Percentiles rank a stretch among this genome's conserved stretches.
Evolutionary conservation across 805 yeast species (phyloP).

Genomic region (Kluyveromyces aestuarii): DNA sequence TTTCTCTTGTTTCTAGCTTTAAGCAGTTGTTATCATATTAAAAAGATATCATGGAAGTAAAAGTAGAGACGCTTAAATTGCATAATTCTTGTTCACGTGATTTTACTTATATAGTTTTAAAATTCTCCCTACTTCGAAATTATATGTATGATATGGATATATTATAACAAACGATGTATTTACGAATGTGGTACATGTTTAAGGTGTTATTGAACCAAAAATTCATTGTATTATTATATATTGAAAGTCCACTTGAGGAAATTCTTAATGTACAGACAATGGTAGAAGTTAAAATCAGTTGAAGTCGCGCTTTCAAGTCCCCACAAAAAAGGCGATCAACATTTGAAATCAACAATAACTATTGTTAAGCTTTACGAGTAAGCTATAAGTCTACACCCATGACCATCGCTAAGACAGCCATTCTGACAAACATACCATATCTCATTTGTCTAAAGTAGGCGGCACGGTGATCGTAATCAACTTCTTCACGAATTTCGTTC

Average conservation of each 20-base stretch:
- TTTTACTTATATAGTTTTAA: too few species aligned
- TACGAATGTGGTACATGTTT: too few species aligned
- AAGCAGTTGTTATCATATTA: too few species aligned
- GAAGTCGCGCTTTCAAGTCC: conserved; percentile 1
- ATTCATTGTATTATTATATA: too few species aligned
- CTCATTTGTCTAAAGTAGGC: conserved; percentile 99
- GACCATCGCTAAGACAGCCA: conserved; percentile 98
- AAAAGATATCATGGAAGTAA: not conserved
- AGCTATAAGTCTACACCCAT: conserved; percentile 77
- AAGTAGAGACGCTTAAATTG: not conserved
- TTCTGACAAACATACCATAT: conserved; percentile 94
- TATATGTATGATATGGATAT: too few species aligned
- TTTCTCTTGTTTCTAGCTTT: not conserved
- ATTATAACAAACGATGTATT: too few species aligned
- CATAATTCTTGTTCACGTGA: not conserved
- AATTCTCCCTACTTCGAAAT: too few species aligned
- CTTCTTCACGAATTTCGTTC: conserved; percentile 94
- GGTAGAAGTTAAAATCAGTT: not conserved
- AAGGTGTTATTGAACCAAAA: too few species aligned
- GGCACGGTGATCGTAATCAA: conserved; percentile 98
- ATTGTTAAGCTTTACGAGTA: not conserved
- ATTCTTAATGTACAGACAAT: not conserved
- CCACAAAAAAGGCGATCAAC: conserved; percentile 1
- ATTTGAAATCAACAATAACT: not conserved
- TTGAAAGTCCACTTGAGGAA: not conserved